Evolutionary conservation across 371 early-diverging fungal species (phyloP).

Genomic region (Mucor mucedo): DNA sequence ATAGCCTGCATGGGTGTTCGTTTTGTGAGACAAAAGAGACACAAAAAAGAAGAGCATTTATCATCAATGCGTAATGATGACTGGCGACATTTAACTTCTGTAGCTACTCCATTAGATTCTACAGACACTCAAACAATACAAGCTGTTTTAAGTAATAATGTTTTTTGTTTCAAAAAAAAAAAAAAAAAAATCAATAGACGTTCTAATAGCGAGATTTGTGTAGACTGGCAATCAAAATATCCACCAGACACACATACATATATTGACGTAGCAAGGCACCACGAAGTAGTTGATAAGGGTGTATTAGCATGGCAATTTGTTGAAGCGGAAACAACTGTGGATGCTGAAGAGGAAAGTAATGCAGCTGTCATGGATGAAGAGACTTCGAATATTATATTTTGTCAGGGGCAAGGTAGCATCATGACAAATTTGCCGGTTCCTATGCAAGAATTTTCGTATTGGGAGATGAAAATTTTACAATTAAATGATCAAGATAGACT

Average conservation of each 20-base stretch:
- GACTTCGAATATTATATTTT: conserved; percentile 69
- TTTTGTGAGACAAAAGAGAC: background rate
- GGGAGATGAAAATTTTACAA: conserved; percentile 72
- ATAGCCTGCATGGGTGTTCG: conserved; percentile 9
- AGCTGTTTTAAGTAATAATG: conserved; percentile 5
- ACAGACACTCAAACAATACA: conserved; percentile 2
- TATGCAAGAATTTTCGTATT: conserved; percentile 68
- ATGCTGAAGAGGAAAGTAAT: conserved; percentile 54
- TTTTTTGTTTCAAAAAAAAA: background rate
- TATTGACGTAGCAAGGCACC: conserved; percentile 31
- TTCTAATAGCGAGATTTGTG: background rate
- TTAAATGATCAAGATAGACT: conserved; percentile 35
- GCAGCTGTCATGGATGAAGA: conserved; percentile 72
- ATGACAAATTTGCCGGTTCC: conserved; percentile 78
- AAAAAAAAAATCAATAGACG: background rate
- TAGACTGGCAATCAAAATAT: conserved; percentile 45
- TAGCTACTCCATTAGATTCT: conserved; percentile 3
- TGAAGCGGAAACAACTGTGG: conserved; percentile 31
- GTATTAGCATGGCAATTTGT: conserved; percentile 46
- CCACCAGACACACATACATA: conserved; percentile 37
- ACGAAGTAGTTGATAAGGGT: conserved; percentile 37
- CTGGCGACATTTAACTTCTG: conserved; percentile 7
- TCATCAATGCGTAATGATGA: background rate
- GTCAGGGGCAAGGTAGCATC: conserved; percentile 72
- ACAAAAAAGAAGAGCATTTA: background rate